These are phyloP conservation scores for Coemansia sp. DNA, from an alignment of 192 early-diverging fungal species.

Conservation along the genomic window DNA sequence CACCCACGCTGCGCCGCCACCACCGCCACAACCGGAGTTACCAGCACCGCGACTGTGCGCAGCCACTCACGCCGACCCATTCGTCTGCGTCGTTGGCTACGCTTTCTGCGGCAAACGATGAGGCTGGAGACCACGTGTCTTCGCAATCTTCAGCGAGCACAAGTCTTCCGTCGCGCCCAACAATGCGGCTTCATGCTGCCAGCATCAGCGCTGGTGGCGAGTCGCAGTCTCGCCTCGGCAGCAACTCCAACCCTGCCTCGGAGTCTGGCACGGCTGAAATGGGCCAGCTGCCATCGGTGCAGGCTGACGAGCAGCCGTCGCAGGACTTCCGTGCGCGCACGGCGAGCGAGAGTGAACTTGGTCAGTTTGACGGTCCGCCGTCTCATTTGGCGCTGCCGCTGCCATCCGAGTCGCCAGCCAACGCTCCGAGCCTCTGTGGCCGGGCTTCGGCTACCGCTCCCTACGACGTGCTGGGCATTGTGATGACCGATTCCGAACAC, in stretches of 20 bases:
- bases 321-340: conserved; percentile 46
- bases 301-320: conserved; percentile 15
- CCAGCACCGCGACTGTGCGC: conserved; percentile 37
- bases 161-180: conserved; percentile 14
- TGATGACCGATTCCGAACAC: conserved; percentile 48
- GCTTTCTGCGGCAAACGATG: conserved; percentile 4
- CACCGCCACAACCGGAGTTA: conserved; percentile 37
- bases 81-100: conserved; percentile 36
- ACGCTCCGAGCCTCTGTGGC: conserved; percentile 35
- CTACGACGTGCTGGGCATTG: conserved; percentile 54
- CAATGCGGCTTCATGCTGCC: conserved; percentile 42
- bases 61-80: conserved; percentile 47
- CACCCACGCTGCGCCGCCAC: conserved; percentile 35
- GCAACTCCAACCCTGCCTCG: not conserved
- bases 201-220: conserved; percentile 25
- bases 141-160: conserved; percentile 13
- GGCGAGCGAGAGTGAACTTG: conserved; percentile 47
- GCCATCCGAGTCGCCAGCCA: conserved; percentile 33
- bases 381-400: conserved; percentile 49
- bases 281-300: conserved; percentile 9
- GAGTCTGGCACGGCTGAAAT: not conserved
- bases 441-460: conserved; percentile 35
- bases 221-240: conserved; percentile 1
- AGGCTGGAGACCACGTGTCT: not conserved
- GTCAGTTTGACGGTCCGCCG: conserved; percentile 51